Conservation (phyloP, 2,329 filamentous ascomycete genomes). For the Parastagonospora avenae region DNA sequence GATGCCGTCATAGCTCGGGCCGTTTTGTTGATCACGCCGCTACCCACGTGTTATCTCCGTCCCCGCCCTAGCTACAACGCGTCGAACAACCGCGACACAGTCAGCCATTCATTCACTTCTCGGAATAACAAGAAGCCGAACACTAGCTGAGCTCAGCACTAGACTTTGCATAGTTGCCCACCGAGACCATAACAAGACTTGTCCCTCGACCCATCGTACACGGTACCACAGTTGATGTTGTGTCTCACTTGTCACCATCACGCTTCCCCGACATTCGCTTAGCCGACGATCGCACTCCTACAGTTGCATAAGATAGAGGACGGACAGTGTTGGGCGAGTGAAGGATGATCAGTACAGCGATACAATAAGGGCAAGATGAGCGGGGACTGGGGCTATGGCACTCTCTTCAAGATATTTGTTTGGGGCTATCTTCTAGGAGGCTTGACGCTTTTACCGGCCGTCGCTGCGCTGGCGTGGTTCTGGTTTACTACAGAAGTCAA, state of each 20-base stretch:
- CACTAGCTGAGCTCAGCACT: not conserved
- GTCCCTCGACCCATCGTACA: too few species aligned
- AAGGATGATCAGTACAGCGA: constrained; percentile 20
- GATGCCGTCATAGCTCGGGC: constrained; percentile 26
- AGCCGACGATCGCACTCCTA: too few species aligned
- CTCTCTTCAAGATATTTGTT: constrained; percentile 30
- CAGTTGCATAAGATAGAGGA: not conserved
- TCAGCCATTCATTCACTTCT: not conserved
- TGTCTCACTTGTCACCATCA: too few species aligned
- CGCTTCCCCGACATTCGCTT: too few species aligned
- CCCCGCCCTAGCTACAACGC: constrained; percentile 5
- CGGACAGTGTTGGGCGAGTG: not conserved
- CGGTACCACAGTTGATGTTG: too few species aligned
- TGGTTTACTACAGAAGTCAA: constrained; percentile 22
- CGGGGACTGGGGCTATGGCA: constrained; percentile 30
- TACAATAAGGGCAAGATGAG: constrained; percentile 31
- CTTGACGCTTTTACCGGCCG: constrained; percentile 25
- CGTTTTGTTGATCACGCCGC: constrained; percentile 11
- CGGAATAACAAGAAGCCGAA: not conserved
- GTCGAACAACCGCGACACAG: constrained; percentile 1
- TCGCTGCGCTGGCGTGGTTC: constrained; percentile 24
- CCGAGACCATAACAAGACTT: too few species aligned
- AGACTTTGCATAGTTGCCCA: not conserved
- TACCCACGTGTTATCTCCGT: constrained; percentile 23
- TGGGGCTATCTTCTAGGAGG: constrained; percentile 34